A percentile compares a stretch with the other conserved stretches of the same genome.
These are phyloP conservation scores for Fennellomyces sp. DNA, from an alignment of 371 early-diverging fungal genomes.

Conservation along the genomic window DNA sequence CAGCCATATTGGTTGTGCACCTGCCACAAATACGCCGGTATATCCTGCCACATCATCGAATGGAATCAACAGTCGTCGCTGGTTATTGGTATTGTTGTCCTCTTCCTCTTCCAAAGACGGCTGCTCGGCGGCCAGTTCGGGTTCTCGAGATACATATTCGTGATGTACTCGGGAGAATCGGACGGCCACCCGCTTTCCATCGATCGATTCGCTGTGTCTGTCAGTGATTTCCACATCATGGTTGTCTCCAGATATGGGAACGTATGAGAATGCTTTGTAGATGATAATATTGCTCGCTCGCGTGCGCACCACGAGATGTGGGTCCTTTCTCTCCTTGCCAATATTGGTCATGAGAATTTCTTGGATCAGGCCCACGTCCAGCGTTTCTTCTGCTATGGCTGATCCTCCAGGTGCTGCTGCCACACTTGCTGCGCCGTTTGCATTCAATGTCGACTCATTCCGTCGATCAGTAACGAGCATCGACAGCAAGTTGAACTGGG, in stretches of 20 bases:
- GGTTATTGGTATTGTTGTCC: neutral
- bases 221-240: conserved; percentile 4
- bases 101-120: neutral
- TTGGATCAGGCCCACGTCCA: conserved; percentile 52
- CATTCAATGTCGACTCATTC: neutral
- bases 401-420: neutral
- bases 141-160: conserved; percentile 67
- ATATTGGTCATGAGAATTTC: conserved; percentile 74
- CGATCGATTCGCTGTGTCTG: neutral
- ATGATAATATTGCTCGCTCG: conserved; percentile 72
- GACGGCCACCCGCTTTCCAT: conserved; percentile 62
- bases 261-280: conserved; percentile 67
- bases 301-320: conserved; percentile 78
- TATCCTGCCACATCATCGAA: conserved; percentile 77
- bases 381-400: conserved; percentile 18
- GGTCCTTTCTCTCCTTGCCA: conserved; percentile 59
- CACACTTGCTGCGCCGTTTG: conserved; percentile 22
- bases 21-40: conserved; percentile 88
- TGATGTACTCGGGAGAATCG: conserved; percentile 75
- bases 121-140: conserved; percentile 18
- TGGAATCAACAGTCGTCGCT: conserved; percentile 49
- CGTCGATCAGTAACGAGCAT: conserved; percentile 55
- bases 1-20: conserved; percentile 81
- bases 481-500: conserved; percentile 72
- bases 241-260: conserved; percentile 34